These are phyloP conservation scores for Cladosporium austrohemisphaericum DNA, from an alignment of 2,329 filamentous ascomycete genomes.

Conservation along the genomic window DNA sequence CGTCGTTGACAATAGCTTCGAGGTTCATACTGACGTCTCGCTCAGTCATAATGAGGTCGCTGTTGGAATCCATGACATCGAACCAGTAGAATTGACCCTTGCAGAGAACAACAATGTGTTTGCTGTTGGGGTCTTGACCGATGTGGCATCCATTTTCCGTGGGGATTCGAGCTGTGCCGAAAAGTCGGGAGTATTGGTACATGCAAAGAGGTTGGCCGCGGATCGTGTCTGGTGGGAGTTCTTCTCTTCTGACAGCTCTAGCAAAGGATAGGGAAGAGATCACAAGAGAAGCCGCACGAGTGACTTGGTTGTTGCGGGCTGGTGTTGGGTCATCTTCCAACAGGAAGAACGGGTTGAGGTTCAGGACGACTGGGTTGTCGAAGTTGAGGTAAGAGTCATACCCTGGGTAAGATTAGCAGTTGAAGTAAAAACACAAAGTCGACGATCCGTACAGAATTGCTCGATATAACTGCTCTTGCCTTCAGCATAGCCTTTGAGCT, in stretches of 20 bases:
- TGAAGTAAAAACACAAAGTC: not conserved
- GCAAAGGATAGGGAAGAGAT: conserved; percentile 90
- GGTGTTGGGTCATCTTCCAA: conserved; percentile 96
- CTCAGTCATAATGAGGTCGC: conserved; percentile 94
- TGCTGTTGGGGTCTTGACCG: conserved; percentile 87
- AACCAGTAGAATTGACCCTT: conserved; percentile 99
- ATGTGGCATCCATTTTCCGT: conserved; percentile 95
- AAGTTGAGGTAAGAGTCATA: conserved; percentile 98
- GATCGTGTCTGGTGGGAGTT: conserved; percentile 82
- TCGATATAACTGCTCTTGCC: conserved; percentile 96
- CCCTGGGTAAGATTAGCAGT: conserved; percentile 54
- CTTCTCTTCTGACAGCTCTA: conserved; percentile 85
- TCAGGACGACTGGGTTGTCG: conserved; percentile 94
- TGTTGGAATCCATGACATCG: conserved; percentile 90
- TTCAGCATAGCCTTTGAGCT: conserved; percentile 82
- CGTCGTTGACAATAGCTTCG: conserved; percentile 87
- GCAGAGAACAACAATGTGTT: conserved; percentile 88
- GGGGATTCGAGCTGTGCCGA: conserved; percentile 89
- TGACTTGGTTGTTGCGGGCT: conserved; percentile 93
- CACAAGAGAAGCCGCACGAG: conserved; percentile 84
- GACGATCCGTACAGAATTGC: conserved; percentile 77
- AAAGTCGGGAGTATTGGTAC: conserved; percentile 95
- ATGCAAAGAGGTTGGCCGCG: conserved; percentile 86
- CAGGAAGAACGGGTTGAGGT: conserved; percentile 96
- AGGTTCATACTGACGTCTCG: conserved; percentile 89